These are phyloP conservation scores for Flaveria ramosissima DNA, from an alignment of 129 eudicot genomes.

Conservation along the genomic window DNA sequence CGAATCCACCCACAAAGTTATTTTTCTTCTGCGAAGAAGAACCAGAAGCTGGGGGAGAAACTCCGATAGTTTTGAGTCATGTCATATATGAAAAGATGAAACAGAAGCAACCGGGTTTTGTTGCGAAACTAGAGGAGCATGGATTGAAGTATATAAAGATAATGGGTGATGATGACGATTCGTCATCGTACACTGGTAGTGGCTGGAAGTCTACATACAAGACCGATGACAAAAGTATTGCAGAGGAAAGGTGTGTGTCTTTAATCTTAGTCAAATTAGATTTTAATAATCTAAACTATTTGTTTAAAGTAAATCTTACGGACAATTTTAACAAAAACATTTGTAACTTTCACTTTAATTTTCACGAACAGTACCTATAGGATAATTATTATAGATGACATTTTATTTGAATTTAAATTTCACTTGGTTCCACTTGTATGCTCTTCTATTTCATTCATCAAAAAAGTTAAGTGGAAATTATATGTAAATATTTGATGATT, in stretches of 20 bases:
- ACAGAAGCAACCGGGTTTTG: conserved; percentile 31
- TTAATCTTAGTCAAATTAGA: too few relatives aligned
- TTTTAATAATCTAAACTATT: too few relatives aligned
- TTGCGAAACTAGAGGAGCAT: conserved; percentile 26
- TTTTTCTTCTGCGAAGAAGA: conserved; percentile 86
- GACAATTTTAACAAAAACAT: too few relatives aligned
- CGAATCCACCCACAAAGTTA: conserved; percentile 62
- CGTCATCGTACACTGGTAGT: conserved; percentile 63
- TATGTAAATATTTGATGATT: too few relatives aligned
- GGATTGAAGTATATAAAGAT: conserved; percentile 38
- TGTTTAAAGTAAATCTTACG: too few relatives aligned
- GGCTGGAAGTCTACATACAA: conserved; percentile 72
- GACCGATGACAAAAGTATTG: conserved; percentile 64
- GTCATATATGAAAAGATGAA: conserved; percentile 31
- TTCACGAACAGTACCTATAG: too few relatives aligned
- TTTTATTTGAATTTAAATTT: too few relatives aligned
- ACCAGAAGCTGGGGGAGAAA: conserved; percentile 80
- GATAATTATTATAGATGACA: too few relatives aligned
- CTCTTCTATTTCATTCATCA: too few relatives aligned
- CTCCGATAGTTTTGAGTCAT: conserved; percentile 61
- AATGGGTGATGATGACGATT: conserved; percentile 62
- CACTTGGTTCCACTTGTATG: too few relatives aligned
- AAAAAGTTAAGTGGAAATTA: too few relatives aligned
- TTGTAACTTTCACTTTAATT: too few relatives aligned
- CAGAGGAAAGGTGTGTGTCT: conserved; percentile 62